These are phyloP conservation scores for Pseudopyricularia cyperi DNA, from an alignment of 2,329 filamentous ascomycete genomes.

Conservation along the genomic window DNA sequence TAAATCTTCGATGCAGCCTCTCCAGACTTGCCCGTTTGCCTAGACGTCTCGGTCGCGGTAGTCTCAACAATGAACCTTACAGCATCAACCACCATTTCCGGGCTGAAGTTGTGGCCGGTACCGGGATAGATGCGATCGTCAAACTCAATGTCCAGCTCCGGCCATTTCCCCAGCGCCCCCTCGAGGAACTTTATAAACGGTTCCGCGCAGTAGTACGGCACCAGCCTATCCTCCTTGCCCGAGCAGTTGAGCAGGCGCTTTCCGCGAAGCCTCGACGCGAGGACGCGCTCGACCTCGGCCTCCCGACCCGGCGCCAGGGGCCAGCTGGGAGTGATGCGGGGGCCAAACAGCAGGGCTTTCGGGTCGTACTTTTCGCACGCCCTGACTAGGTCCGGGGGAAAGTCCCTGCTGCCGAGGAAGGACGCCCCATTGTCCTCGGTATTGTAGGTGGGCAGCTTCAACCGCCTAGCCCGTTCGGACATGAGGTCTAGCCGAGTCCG, in stretches of 20 bases:
- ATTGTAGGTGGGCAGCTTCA: conserved; percentile 50
- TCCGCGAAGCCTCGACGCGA: conserved; percentile 18
- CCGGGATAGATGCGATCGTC: conserved; percentile 56
- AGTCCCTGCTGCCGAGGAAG: conserved; percentile 68
- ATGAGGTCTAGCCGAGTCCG: conserved; percentile 42
- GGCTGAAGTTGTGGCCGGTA: conserved; percentile 56
- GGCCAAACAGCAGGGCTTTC: conserved; percentile 56
- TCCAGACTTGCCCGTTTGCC: conserved; percentile 9
- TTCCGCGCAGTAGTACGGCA: conserved; percentile 50
- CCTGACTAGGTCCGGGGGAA: conserved; percentile 55
- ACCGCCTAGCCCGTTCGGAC: conserved; percentile 61
- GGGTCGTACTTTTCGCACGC: conserved; percentile 59
- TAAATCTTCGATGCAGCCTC: conserved; percentile 16
- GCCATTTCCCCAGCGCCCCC: conserved; percentile 34
- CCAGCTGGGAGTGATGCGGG: conserved; percentile 16
- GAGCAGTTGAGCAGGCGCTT: conserved; percentile 55
- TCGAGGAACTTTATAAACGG: conserved; percentile 52
- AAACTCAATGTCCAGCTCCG: conserved; percentile 35
- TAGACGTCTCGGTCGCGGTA: conserved; percentile 17
- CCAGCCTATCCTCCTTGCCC: conserved; percentile 56
- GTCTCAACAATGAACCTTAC: conserved; percentile 46
- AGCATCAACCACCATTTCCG: conserved; percentile 53
- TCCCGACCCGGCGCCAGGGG: conserved; percentile 15
- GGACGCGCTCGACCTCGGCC: conserved; percentile 28
- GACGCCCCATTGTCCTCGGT: conserved; percentile 38